Conservation (phyloP, 1,284 basidiomycete genomes). For the Leucoagaricus sp. region DNA sequence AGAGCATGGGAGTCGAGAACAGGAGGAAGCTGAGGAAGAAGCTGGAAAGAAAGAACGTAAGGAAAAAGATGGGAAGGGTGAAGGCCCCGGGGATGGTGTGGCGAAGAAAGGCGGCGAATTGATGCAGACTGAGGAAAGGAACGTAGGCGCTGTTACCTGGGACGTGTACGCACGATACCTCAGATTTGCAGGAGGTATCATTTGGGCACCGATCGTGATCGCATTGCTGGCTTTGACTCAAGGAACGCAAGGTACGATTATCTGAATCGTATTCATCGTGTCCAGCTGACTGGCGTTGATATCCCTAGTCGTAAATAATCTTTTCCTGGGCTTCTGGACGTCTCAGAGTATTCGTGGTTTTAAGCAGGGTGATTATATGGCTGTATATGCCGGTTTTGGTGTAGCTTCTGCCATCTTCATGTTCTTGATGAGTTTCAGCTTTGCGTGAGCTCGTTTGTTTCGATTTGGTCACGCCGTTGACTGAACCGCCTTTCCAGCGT, state of each 20-base stretch:
- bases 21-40: constrained; percentile 21
- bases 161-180: constrained; percentile 58
- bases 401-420: constrained; percentile 53
- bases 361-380: constrained; percentile 64
- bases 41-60: constrained; percentile 26
- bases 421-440: constrained; percentile 52
- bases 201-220: constrained; percentile 48
- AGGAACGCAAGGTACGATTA: constrained; percentile 38
- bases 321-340: constrained; percentile 54
- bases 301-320: constrained; percentile 41
- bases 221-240: constrained; percentile 38
- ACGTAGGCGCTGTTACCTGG: constrained; percentile 52
- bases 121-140: constrained; percentile 59
- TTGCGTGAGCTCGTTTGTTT: constrained; percentile 41
- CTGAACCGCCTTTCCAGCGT: not conserved
- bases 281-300: not conserved
- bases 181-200: constrained; percentile 48
- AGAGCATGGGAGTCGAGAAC: constrained; percentile 53
- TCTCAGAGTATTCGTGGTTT: constrained; percentile 47
- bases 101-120: constrained; percentile 28
- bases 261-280: not conserved
- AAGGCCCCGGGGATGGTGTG: constrained; percentile 23
- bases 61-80: constrained; percentile 25
- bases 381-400: constrained; percentile 66
- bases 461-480: not conserved